These are phyloP conservation scores for Ustilago cynodontis DNA, from an alignment of 1,284 basidiomycete species.

Conservation along the genomic window DNA sequence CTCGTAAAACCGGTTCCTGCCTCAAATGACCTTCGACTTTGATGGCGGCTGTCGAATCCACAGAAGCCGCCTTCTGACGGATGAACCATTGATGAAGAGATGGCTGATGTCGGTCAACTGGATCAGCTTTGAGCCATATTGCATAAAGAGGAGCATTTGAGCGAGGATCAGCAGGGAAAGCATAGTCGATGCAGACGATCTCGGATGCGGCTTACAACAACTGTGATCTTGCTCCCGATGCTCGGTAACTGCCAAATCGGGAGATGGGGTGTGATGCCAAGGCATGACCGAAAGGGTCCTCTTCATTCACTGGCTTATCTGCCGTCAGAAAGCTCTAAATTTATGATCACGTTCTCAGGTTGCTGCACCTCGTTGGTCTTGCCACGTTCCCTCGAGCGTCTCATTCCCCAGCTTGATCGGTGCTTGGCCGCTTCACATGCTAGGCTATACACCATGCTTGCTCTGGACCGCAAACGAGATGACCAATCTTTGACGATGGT, in stretches of 20 bases:
- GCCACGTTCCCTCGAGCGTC: slow-evolving; percentile 4
- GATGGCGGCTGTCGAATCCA: background rate
- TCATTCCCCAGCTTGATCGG: background rate
- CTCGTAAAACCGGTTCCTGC: background rate
- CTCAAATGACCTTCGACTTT: background rate
- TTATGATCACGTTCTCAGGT: slow-evolving; percentile 1
- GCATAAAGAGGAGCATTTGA: no score
- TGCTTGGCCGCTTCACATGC: background rate
- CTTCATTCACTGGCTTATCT: slow-evolving; percentile 4
- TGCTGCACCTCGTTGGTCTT: background rate
- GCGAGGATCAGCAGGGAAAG: no score
- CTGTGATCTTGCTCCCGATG: slow-evolving; percentile 6
- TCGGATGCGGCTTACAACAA: background rate
- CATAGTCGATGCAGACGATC: slow-evolving; percentile 1
- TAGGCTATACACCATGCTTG: background rate
- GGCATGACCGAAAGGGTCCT: slow-evolving; percentile 26
- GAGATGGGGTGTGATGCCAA: background rate
- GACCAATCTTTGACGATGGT: background rate
- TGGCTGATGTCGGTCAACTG: no score
- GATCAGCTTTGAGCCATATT: no score
- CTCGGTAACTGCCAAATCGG: background rate
- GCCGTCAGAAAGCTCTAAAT: background rate
- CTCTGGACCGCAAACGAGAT: background rate
- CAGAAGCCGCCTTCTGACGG: background rate
- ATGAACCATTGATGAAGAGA: no score